Evolutionary conservation across 1,284 basidiomycete genomes (phyloP), one percentile per base, ranked within the genome.

Genomic region (Moesziomyces sp.): DNA sequence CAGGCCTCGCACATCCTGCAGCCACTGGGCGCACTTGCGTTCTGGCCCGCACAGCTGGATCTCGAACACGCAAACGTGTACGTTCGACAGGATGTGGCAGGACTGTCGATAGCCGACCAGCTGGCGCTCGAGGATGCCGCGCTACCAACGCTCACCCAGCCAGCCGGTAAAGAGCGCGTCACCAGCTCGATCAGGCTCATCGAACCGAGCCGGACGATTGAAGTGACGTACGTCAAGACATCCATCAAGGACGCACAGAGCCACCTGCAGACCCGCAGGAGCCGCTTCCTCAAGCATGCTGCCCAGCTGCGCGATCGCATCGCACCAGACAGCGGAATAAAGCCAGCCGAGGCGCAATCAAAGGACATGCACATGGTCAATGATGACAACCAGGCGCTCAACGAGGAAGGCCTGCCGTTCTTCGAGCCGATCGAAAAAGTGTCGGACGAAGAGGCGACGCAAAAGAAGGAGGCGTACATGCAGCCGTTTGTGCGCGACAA

Each of bases 331-430:
- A 28, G 28, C n/a, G 3, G 21, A 21, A 34, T 11, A 18, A 3
- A 40, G 26, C 13, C 19, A 19, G 5, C 6, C 23, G 18, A 38
- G 9, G 28, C n/a, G 18, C 50, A 5, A 26, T 7, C 24, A 7
- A 2, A 23, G 16, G 13, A 19, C 14, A 26, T 53, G 28, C 72
- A 63, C 13, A 3, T 64, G 45, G 53, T 78, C 24, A 74, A 74
- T 52, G 74, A 74, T 13, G 30, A 77, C 2, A 57, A 74, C 26
- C 60, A 79, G 49, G 78, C 74, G 16, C 67, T 83, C 35, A 83
- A 83, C 59, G 82, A 83, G 52, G 82, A 83, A 57, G 82, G 82
- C 1, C 58, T 83, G 43, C 82, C 82, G 3, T 83, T 83, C 54
- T 77, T 78, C 34, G 81, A 83, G 44, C 77, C 76, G 3, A 65